These are phyloP conservation scores for Gymnopus androsaceus DNA, from an alignment of 1,284 basidiomycete species.

Conservation along the genomic window DNA sequence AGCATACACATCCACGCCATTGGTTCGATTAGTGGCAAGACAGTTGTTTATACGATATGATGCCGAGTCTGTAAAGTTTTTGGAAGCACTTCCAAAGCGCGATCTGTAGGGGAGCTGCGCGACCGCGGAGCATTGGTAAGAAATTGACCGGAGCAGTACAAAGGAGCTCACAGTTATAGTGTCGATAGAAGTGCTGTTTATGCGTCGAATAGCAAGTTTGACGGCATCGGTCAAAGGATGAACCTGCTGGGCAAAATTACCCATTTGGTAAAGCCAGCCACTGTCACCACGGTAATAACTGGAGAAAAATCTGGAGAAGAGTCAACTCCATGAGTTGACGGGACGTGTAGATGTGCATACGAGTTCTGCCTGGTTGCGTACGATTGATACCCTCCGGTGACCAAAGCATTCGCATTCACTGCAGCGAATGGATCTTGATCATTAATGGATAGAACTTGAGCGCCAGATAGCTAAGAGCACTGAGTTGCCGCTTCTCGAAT, in stretches of 20 bases:
- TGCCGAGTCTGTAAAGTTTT: constrained; percentile 49
- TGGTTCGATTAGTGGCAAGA: constrained; percentile 48
- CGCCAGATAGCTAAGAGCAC: constrained; percentile 49
- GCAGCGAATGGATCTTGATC: constrained; percentile 53
- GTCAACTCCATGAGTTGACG: not conserved
- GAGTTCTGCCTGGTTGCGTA: constrained; percentile 55
- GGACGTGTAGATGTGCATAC: constrained; percentile 25
- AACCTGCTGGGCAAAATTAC: constrained; percentile 61
- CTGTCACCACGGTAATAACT: constrained; percentile 38
- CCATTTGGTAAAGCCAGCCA: constrained; percentile 61
- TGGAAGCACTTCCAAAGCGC: constrained; percentile 44
- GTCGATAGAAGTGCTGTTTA: constrained; percentile 42
- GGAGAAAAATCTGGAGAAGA: constrained; percentile 40
- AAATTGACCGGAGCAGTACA: constrained; percentile 7
- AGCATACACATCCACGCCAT: constrained; percentile 49
- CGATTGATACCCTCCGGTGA: constrained; percentile 45
- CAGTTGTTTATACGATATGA: constrained; percentile 59
- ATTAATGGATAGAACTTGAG: constrained; percentile 55
- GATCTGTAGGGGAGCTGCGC: constrained; percentile 59
- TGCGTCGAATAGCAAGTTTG: constrained; percentile 48
- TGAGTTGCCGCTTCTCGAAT: not conserved
- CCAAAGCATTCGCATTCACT: constrained; percentile 52
- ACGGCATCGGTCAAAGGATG: constrained; percentile 56
- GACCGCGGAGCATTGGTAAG: not conserved
- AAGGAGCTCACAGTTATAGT: constrained; percentile 41